These are phyloP conservation scores for Cephaloascus fragrans DNA, from an alignment of 805 yeast genomes.

Conservation along the genomic window DNA sequence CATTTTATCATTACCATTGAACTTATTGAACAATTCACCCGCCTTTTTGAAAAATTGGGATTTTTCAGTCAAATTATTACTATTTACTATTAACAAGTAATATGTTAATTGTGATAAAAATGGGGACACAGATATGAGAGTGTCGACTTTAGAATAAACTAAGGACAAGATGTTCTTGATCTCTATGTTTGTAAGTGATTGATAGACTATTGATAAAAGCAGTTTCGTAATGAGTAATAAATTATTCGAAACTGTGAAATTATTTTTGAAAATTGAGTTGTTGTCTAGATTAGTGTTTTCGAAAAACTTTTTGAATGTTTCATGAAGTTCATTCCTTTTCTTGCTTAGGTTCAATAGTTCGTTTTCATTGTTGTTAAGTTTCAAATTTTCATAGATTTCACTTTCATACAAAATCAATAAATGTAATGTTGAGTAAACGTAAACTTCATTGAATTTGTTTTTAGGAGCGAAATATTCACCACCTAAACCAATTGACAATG, in stretches of 20 bases:
- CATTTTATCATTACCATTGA: not conserved
- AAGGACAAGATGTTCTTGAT: not conserved
- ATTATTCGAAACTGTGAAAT: not conserved
- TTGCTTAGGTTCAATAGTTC: not conserved
- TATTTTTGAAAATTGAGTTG: not conserved
- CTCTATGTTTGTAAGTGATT: conserved; percentile 2
- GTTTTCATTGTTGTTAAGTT: conserved; percentile 1
- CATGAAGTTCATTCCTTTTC: conserved; percentile 1
- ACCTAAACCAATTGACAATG: conserved; percentile 14
- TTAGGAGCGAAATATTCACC: conserved; percentile 10
- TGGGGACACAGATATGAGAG: not conserved
- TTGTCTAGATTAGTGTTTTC: not conserved
- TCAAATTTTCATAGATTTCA: conserved; percentile 6
- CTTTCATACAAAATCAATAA: conserved; percentile 15
- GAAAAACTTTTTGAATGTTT: not conserved
- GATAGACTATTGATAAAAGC: conserved; percentile 1
- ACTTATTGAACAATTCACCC: not conserved
- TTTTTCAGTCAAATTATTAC: not conserved
- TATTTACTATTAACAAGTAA: not conserved
- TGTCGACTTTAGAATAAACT: not conserved
- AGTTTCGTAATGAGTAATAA: conserved; percentile 1
- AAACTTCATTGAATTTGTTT: conserved; percentile 16
- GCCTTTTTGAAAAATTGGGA: not conserved
- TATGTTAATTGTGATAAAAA: not conserved
- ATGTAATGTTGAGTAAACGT: conserved; percentile 18